Evolutionary conservation across 805 yeast genomes (phyloP).

Genomic region (Ogataea paraovalis): DNA sequence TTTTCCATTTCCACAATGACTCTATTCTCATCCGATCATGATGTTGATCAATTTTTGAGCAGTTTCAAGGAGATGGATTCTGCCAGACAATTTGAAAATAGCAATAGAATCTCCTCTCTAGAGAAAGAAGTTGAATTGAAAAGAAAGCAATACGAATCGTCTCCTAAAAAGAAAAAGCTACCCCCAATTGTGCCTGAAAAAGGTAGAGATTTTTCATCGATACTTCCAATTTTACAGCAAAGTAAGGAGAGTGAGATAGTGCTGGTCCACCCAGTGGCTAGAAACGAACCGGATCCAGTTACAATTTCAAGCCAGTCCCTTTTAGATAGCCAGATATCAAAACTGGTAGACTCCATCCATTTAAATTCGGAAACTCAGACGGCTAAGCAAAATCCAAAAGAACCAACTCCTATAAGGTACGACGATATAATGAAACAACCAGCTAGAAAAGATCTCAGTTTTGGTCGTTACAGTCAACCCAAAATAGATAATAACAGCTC

Average conservation of each 20-base stretch:
- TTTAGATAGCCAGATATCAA: conserved; percentile 3
- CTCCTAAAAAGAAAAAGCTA: conserved; percentile 22
- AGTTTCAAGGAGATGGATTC: conserved; percentile 19
- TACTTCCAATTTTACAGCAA: background rate
- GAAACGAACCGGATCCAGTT: conserved; percentile 4
- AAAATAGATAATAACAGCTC: background rate
- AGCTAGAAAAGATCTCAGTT: conserved; percentile 3
- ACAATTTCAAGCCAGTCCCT: background rate
- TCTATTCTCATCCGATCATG: conserved; percentile 14
- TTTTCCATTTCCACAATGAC: background rate
- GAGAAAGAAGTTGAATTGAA: conserved; percentile 20
- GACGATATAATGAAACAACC: conserved; percentile 20
- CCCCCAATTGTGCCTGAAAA: conserved; percentile 29
- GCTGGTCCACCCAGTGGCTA: conserved; percentile 16
- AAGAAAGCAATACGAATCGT: conserved; percentile 16
- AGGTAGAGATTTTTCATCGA: conserved; percentile 8
- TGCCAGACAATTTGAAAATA: conserved; percentile 18
- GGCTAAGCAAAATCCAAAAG: conserved; percentile 6
- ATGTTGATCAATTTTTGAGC: conserved; percentile 22
- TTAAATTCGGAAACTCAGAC: conserved; percentile 5
- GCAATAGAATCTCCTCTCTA: conserved; percentile 12
- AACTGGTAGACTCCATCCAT: conserved; percentile 9
- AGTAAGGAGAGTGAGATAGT: conserved; percentile 7
- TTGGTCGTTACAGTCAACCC: background rate
- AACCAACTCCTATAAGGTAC: conserved; percentile 21